Conservation (phyloP, 2,329 filamentous ascomycete genomes). For the Cladosporium oxysporum region DNA sequence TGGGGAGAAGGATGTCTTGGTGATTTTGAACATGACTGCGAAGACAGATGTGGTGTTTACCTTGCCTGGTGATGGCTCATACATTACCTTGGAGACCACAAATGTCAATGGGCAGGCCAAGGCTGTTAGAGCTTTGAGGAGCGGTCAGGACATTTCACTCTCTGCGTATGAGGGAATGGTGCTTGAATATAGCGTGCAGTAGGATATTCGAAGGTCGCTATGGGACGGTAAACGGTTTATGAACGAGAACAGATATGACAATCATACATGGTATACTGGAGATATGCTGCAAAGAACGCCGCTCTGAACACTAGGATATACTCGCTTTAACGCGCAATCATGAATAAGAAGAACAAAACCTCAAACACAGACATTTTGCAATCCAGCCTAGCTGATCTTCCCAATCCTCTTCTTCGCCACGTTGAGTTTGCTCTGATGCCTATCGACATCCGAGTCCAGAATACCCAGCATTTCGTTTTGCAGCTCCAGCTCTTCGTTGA, state of each 20-base stretch:
- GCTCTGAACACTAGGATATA: conserved; percentile 4
- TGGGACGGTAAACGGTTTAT: not conserved
- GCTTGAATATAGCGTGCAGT: not conserved
- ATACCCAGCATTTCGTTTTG: conserved; percentile 71
- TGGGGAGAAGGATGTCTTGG: conserved; percentile 22
- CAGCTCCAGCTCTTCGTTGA: conserved; percentile 70
- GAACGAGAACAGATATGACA: not conserved
- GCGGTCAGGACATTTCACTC: not conserved
- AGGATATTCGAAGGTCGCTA: not conserved
- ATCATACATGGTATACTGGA: not conserved
- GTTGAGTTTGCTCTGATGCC: conserved; percentile 67
- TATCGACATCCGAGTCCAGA: conserved; percentile 66
- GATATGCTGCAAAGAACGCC: not conserved
- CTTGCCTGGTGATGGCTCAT: conserved; percentile 19
- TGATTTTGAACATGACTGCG: conserved; percentile 26
- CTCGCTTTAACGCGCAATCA: conserved; percentile 7
- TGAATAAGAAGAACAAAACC: not conserved
- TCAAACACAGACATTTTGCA: not conserved
- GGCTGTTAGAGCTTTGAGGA: not conserved
- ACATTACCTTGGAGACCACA: not conserved
- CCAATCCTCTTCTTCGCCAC: conserved; percentile 72
- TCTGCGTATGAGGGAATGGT: conserved; percentile 6
- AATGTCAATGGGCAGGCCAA: not conserved
- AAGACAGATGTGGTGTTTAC: conserved; percentile 21
- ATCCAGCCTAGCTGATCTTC: conserved; percentile 55